These are phyloP conservation scores for Discostella stelligeroides DNA, from an alignment of 108 stramenopile species.

Conservation along the genomic window DNA sequence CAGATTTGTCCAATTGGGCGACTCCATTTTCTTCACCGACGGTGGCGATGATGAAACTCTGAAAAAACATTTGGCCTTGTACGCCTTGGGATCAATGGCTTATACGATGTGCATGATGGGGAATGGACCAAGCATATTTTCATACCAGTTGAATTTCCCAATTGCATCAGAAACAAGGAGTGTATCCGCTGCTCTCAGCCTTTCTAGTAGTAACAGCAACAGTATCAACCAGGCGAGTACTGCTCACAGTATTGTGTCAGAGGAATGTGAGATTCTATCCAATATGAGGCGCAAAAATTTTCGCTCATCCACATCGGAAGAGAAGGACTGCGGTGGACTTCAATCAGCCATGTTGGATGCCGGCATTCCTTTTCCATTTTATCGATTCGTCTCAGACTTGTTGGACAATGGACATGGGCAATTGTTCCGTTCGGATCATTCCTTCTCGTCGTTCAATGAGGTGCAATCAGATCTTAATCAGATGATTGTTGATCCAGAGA, in stretches of 20 bases:
- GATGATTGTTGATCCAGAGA: slow-evolving; percentile 22
- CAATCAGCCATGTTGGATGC: slow-evolving; percentile 11
- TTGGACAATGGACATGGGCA: slow-evolving; percentile 11
- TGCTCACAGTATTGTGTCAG: no score
- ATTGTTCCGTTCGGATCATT: slow-evolving; percentile 23
- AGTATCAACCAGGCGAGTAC: neutral
- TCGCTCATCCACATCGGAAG: slow-evolving; percentile 5
- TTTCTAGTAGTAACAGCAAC: neutral
- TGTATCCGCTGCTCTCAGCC: neutral
- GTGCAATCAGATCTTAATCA: slow-evolving; percentile 26
- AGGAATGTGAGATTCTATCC: no score
- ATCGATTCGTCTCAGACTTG: slow-evolving; percentile 16
- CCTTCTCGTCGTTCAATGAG: slow-evolving; percentile 18
- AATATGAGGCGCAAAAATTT: slow-evolving; percentile 6
- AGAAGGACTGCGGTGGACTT: slow-evolving; percentile 9
- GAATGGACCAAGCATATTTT: no score
- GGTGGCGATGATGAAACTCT: neutral
- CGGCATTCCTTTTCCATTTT: slow-evolving; percentile 24
- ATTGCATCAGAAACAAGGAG: neutral
- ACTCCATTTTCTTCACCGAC: neutral
- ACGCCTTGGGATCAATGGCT: no score
- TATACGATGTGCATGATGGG: no score
- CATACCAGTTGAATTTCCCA: neutral
- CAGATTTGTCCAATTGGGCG: neutral
- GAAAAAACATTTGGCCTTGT: no score